These are phyloP conservation scores for Rhizopogon vesiculosus DNA, from an alignment of 768 basidiomycete species.

Conservation along the genomic window DNA sequence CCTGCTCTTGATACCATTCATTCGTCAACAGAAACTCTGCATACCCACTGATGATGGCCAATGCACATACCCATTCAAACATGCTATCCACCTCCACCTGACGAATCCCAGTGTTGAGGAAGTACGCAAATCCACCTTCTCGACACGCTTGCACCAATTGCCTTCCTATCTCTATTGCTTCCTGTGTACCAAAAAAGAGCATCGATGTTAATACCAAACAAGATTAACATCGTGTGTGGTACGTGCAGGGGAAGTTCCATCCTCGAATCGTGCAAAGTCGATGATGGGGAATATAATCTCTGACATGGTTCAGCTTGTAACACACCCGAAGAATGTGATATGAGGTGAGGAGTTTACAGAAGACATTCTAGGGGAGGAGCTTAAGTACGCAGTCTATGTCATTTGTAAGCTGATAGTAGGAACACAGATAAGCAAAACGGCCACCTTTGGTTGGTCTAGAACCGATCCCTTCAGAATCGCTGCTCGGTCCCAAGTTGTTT, in stretches of 20 bases:
- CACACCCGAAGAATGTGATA: neutral
- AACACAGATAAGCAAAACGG: too few species aligned
- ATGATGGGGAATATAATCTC: slow-evolving; percentile 5
- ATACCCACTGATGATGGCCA: neutral
- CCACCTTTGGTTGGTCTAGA: too few species aligned
- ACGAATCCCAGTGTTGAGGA: slow-evolving; percentile 38
- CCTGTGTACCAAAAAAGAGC: slow-evolving; percentile 4
- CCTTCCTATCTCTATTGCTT: slow-evolving; percentile 11
- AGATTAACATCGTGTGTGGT: neutral
- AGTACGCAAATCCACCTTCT: slow-evolving; percentile 43
- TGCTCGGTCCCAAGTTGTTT: too few species aligned
- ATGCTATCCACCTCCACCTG: slow-evolving; percentile 32
- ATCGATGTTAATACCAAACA: neutral
- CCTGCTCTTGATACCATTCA: slow-evolving; percentile 25
- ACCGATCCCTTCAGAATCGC: too few species aligned
- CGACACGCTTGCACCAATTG: slow-evolving; percentile 13
- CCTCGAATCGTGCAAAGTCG: slow-evolving; percentile 10
- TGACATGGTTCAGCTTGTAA: neutral
- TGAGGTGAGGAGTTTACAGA: too few species aligned
- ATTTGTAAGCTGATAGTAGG: too few species aligned
- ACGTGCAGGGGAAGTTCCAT: slow-evolving; percentile 9
- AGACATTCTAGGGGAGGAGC: too few species aligned
- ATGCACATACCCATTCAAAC: slow-evolving; percentile 36
- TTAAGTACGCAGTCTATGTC: too few species aligned
- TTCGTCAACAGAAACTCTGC: neutral